Evolutionary conservation across 176 grass and related monocot species (phyloP).

Genomic region (Ampelocalamus luodianensis): DNA sequence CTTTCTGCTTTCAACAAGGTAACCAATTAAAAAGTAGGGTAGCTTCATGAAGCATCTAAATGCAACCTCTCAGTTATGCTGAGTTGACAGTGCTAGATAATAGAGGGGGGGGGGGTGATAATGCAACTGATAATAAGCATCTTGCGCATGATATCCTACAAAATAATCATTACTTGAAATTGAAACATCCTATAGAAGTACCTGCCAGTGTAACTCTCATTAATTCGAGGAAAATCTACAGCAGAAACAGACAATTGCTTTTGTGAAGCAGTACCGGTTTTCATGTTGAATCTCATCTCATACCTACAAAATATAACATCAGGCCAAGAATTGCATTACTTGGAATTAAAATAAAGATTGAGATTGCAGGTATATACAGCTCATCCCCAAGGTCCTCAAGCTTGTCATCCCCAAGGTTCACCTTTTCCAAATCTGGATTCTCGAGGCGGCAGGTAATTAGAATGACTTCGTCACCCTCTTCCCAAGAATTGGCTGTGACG

Average conservation of each 20-base stretch:
- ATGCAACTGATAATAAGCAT: slow-evolving; percentile 23
- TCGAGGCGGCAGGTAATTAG: slow-evolving; percentile 80
- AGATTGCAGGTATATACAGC: slow-evolving; percentile 53
- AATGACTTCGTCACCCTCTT: slow-evolving; percentile 89
- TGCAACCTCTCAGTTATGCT: background rate
- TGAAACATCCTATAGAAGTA: slow-evolving; percentile 34
- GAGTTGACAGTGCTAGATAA: background rate
- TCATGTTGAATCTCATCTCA: slow-evolving; percentile 97
- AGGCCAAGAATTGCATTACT: background rate
- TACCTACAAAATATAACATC: slow-evolving; percentile 54
- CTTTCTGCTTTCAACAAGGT: slow-evolving; percentile 59
- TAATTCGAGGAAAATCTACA: slow-evolving; percentile 94
- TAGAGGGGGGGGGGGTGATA: background rate
- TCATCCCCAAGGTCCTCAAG: slow-evolving; percentile 79
- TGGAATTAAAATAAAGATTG: slow-evolving; percentile 33
- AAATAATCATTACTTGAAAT: background rate
- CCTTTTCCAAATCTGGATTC: slow-evolving; percentile 82
- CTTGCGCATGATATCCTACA: background rate
- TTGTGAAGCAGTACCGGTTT: slow-evolving; percentile 75
- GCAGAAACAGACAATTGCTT: slow-evolving; percentile 82
- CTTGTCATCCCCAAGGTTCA: slow-evolving; percentile 84
- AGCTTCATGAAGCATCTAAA: no score
- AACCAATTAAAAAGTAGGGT: background rate
- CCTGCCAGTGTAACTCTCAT: slow-evolving; percentile 88
- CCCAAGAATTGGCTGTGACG: slow-evolving; percentile 88